phyloP scores from a whole-genome alignment of 352 stramenopile species.

The Phytophthora pisi region DNA sequence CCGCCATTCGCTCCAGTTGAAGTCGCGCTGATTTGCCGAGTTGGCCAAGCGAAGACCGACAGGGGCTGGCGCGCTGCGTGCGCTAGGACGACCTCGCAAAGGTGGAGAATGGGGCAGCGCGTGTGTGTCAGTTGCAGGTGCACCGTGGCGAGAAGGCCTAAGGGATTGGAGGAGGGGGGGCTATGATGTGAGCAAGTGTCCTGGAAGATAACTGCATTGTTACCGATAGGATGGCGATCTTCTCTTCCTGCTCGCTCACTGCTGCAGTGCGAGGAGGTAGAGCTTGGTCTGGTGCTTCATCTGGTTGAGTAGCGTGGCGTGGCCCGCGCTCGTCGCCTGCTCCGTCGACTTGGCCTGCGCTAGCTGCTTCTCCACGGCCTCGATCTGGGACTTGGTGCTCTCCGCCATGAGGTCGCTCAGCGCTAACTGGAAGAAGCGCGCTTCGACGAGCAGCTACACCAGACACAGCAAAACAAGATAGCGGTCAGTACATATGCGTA shows the following conservation, averaged over 20 bases:
- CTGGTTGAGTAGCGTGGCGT: conserved; percentile 64
- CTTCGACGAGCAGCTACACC: conserved; percentile 71
- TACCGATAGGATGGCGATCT: too few species aligned
- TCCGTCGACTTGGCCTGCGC: conserved; percentile 43
- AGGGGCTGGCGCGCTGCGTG: background rate
- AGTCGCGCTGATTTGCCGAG: conserved; percentile 11
- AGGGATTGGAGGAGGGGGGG: too few species aligned
- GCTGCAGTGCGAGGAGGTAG: conserved; percentile 72
- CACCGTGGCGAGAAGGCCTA: too few species aligned
- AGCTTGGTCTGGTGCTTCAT: conserved; percentile 85
- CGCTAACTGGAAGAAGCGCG: conserved; percentile 69
- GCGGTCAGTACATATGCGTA: conserved; percentile 6
- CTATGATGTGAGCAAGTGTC: too few species aligned
- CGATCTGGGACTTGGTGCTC: conserved; percentile 57
- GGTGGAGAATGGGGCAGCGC: too few species aligned
- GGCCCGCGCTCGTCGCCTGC: conserved; percentile 38
- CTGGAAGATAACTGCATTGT: too few species aligned
- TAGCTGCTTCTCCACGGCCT: conserved; percentile 56
- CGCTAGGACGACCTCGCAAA: too few species aligned
- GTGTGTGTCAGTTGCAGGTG: too few species aligned
- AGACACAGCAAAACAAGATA: background rate
- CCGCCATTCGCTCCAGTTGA: conserved; percentile 10
- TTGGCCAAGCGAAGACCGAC: conserved; percentile 6
- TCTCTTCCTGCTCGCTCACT: conserved; percentile 1
- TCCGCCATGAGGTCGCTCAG: conserved; percentile 60